Evolutionary conservation across 108 stramenopile species (phyloP).

Genomic region (Bacterosira constricta): DNA sequence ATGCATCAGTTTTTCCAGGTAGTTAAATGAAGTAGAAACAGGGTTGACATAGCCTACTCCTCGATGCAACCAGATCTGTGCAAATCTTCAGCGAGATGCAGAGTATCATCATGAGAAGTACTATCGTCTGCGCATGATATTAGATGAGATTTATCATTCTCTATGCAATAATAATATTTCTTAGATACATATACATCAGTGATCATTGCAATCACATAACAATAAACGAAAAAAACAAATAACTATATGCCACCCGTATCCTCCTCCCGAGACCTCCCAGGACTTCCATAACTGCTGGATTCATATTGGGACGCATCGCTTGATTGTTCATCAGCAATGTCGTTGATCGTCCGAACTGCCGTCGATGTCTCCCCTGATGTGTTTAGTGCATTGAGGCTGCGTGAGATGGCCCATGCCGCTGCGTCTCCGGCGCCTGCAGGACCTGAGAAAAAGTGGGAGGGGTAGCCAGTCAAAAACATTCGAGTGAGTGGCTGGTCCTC

Average conservation of each 20-base stretch:
- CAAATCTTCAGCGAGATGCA: no score
- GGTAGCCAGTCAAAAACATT: no score
- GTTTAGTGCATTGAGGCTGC: constrained; percentile 63
- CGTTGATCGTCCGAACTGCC: constrained; percentile 33
- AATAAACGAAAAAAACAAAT: neutral
- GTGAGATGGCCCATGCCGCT: constrained; percentile 87
- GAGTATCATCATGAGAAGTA: neutral
- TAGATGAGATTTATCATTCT: no score
- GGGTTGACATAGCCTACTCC: no score
- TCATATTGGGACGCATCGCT: constrained; percentile 47
- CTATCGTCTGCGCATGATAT: neutral
- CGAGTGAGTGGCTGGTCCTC: no score
- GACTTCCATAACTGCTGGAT: constrained; percentile 38
- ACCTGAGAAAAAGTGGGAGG: constrained; percentile 17
- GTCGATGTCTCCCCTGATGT: constrained; percentile 18
- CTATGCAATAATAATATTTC: neutral
- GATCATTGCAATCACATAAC: neutral
- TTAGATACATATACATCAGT: neutral
- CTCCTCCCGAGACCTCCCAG: constrained; percentile 23
- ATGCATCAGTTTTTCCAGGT: no score
- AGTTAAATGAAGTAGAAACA: no score
- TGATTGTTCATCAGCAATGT: constrained; percentile 46
- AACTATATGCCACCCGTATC: constrained; percentile 30
- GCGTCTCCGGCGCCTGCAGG: constrained; percentile 72
- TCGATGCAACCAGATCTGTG: no score